Base-by-base conservation (phyloP, 148 eudicot species). In the Suaeda aralocaspica region DNA sequence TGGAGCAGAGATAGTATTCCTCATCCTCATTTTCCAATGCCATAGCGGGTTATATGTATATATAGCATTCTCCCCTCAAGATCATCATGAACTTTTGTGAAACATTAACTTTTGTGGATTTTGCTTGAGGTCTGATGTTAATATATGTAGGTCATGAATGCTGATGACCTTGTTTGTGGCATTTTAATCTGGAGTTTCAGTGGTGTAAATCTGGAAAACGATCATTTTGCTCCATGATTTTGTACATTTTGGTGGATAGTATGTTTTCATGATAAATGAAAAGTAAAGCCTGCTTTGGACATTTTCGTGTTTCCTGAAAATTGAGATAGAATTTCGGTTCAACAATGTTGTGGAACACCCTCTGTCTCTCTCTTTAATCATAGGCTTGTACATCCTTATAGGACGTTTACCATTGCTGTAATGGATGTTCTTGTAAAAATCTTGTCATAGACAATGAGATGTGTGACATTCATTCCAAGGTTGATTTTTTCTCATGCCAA, bases 61-160 rank as follows among this genome's bases (percentile, higher is more conserved):
- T 15, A 33, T 25, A 46, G 41, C 60, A 51, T 29, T 65, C 70
- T 34, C 26, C 45, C 48, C 76, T 73, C 70, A 57, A 36, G 48
- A 63, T 75, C 39, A 19, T 48, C 71, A 75, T 65, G 50, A 68
- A 68, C 57, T 75, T 28, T 56, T 46, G 70, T 64, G 74, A 41
- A 55, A 18, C 56, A 36, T 28, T 60, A 67, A 24, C 75, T 59
- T 39, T 66, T 30, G 56, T 44, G 60, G 45, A 42, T 31, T 64
- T 71, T 58, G 49, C 56, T 66, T 59, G 34, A 62, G 57, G 28
- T 59, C 49, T 51, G 34, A 39, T 77, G 76, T 77, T 60, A 52
- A 77, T 77, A 72, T 71, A 41, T 59, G 52, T 71, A 48, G 79
- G 61, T 50, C 60, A 59, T 67, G 76, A 77, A 77, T 59, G 76